phyloP scores from a whole-genome alignment of 202 grass and related monocot genomes.

The Digitaria exilis region DNA sequence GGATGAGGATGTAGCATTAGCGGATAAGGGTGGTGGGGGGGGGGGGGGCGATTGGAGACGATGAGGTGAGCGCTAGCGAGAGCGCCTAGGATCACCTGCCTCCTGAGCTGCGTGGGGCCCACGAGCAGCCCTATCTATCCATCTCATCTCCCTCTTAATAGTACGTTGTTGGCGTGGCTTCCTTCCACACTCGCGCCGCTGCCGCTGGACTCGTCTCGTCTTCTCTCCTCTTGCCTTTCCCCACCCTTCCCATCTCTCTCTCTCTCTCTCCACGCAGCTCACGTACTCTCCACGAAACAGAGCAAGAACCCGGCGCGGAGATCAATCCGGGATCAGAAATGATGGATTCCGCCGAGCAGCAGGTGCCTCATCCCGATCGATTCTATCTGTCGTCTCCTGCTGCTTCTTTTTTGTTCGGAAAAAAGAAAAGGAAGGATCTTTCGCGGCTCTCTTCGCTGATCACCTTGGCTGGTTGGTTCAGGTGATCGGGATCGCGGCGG shows the following conservation, averaged over 20 bases:
- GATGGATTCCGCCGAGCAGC: conserved; percentile 46
- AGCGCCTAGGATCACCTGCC: not conserved
- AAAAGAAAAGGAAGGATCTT: not conserved
- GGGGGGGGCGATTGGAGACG: not conserved
- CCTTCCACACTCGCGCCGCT: conserved; percentile 5
- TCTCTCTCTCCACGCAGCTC: conserved; percentile 14
- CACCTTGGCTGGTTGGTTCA: not conserved
- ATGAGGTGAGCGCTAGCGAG: too few relatives aligned
- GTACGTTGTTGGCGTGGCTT: conserved; percentile 20
- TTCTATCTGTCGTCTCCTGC: not conserved
- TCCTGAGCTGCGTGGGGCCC: not conserved
- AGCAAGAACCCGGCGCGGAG: conserved; percentile 13
- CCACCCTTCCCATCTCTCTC: not conserved
- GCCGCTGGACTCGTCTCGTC: not conserved
- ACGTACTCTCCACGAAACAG: conserved; percentile 46
- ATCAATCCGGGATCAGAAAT: not conserved
- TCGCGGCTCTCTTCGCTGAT: not conserved
- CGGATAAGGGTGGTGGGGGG: not conserved
- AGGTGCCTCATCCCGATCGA: not conserved
- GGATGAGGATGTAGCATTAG: not conserved
- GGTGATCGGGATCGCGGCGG: conserved; percentile 40
- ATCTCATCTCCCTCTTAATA: not conserved
- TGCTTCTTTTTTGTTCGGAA: not conserved
- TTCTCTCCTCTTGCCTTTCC: not conserved
- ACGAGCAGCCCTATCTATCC: not conserved